Evolutionary conservation across 2,329 filamentous ascomycete genomes (phyloP).

Genomic region (Fusarium sp.): DNA sequence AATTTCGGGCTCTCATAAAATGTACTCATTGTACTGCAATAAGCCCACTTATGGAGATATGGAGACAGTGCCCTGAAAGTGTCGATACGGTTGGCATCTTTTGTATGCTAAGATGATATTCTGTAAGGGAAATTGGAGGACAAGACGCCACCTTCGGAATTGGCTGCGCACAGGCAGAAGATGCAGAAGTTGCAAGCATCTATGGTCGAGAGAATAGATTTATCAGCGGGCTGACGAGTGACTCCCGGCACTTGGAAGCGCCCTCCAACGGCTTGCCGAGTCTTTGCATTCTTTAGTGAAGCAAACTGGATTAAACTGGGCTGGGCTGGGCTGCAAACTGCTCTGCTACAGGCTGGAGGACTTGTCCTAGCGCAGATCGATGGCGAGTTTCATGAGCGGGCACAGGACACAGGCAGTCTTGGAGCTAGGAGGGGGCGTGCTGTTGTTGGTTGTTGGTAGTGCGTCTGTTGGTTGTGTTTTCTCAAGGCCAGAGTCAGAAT

Average conservation of each 20-base stretch:
- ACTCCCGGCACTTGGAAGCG: conserved; percentile 30
- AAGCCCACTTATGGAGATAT: background rate
- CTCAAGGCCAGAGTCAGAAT: background rate
- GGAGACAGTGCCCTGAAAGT: background rate
- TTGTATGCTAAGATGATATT: conserved; percentile 5
- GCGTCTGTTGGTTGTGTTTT: conserved; percentile 16
- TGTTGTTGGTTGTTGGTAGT: conserved; percentile 7
- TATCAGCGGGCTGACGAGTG: conserved; percentile 13
- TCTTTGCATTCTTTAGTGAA: conserved; percentile 19
- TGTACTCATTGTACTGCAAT: background rate
- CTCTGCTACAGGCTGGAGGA: conserved; percentile 23
- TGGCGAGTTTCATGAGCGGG: conserved; percentile 34
- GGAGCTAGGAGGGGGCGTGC: conserved; percentile 13
- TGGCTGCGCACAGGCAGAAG: conserved; percentile 4
- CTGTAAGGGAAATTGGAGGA: conserved; percentile 25
- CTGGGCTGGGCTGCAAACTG: background rate
- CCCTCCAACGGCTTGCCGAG: conserved; percentile 30
- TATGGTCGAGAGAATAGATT: conserved; percentile 3
- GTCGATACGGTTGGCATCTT: background rate
- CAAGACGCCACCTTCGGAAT: conserved; percentile 14
- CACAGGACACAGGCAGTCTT: background rate
- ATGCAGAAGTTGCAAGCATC: background rate
- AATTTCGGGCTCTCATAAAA: background rate
- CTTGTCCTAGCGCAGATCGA: conserved; percentile 39
- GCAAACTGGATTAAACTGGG: conserved; percentile 10